Conservation (phyloP, 306 rosid species). For the Begonia peltatifolia region DNA sequence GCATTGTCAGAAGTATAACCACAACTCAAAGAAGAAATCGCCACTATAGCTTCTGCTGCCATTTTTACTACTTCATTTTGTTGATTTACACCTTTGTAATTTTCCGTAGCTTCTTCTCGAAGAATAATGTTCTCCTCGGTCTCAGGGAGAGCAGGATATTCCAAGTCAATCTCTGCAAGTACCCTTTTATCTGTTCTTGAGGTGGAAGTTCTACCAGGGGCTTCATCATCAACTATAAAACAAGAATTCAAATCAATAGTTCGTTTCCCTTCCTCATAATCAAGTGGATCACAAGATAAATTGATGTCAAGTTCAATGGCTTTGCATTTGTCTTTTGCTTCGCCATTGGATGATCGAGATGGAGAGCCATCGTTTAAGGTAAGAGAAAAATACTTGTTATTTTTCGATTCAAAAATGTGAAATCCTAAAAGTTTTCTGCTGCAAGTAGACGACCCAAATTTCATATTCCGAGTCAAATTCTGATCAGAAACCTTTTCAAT, state of each 20-base stretch:
- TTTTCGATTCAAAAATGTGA: constrained; percentile 44
- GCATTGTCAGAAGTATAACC: constrained; percentile 16
- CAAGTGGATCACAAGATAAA: constrained; percentile 57
- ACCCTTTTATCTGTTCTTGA: constrained; percentile 16
- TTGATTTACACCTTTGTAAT: constrained; percentile 21
- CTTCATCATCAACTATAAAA: constrained; percentile 55
- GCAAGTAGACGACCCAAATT: not conserved
- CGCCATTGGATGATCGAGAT: constrained; percentile 20
- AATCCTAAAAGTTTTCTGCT: constrained; percentile 37
- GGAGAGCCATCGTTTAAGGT: constrained; percentile 21
- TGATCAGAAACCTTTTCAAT: not conserved
- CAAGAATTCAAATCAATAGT: constrained; percentile 61
- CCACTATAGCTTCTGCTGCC: constrained; percentile 81
- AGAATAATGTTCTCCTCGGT: constrained; percentile 31
- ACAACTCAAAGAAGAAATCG: constrained; percentile 35
- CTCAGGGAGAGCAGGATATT: constrained; percentile 43
- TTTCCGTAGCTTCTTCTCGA: constrained; percentile 20
- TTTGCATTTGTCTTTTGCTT: constrained; percentile 26
- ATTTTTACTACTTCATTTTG: constrained; percentile 33
- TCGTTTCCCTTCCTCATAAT: constrained; percentile 33
- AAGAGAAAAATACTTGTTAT: constrained; percentile 34
- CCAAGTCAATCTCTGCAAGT: constrained; percentile 50
- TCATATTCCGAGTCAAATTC: constrained; percentile 1
- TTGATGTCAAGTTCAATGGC: constrained; percentile 48
- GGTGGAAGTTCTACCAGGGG: constrained; percentile 20